These are phyloP conservation scores for Phtheirospermum japonicum DNA, from an alignment of 257 asterid species.

Conservation along the genomic window DNA sequence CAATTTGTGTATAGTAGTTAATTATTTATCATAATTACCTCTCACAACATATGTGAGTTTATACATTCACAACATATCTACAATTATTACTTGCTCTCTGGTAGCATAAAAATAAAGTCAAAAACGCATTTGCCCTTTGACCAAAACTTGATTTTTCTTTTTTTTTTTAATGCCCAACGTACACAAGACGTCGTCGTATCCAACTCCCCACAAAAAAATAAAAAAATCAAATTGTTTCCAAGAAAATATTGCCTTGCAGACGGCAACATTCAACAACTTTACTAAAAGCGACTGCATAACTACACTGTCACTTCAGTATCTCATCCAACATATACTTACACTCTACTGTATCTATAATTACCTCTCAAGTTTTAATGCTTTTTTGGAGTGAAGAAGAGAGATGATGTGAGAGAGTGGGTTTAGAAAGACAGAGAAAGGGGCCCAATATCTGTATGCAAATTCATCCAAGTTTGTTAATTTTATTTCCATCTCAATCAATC, in stretches of 20 bases:
- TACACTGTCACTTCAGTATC: constrained; percentile 14
- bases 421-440: constrained; percentile 35
- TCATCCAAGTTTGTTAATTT: constrained; percentile 30
- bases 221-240: not conserved
- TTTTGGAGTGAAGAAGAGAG: constrained; percentile 23
- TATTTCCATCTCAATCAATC: constrained; percentile 55
- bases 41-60: too few species aligned
- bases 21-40: too few species aligned
- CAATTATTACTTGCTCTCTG: too few species aligned
- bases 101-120: too few species aligned
- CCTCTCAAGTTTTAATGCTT: not conserved
- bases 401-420: constrained; percentile 1
- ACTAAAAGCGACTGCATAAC: constrained; percentile 26
- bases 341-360: constrained; percentile 22
- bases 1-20: too few species aligned
- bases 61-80: too few species aligned
- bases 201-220: not conserved
- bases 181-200: not conserved
- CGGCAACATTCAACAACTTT: constrained; percentile 26
- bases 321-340: not conserved
- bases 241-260: not conserved
- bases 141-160: too few species aligned
- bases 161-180: not conserved
- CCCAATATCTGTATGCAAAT: constrained; percentile 19
- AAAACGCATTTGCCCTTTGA: too few species aligned